Evolutionary conservation across 306 rosid genomes (phyloP).

Genomic region (Echinosophora koreensis): DNA sequence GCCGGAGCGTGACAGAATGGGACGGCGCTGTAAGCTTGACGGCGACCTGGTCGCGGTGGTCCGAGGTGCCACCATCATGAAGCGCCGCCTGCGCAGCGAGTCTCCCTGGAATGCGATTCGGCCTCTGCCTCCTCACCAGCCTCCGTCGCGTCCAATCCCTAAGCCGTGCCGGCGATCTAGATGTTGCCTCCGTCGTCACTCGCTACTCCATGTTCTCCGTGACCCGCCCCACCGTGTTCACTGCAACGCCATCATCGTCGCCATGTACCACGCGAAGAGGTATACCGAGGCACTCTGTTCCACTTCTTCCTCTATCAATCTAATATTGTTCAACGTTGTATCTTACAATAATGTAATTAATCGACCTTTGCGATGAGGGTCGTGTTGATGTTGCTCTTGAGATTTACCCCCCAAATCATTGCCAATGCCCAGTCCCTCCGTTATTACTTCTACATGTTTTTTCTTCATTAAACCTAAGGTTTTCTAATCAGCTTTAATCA

Average conservation of each 20-base stretch:
- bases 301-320: slow-evolving; percentile 85
- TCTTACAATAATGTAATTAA: slow-evolving; percentile 86
- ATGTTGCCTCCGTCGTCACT: slow-evolving; percentile 79
- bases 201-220: slow-evolving; percentile 82
- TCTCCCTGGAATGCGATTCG: slow-evolving; percentile 89
- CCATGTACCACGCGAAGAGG: slow-evolving; percentile 90
- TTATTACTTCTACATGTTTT: slow-evolving; percentile 57
- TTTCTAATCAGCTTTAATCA: too few species aligned
- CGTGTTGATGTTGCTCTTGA: slow-evolving; percentile 80
- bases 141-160: slow-evolving; percentile 78
- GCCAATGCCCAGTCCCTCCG: slow-evolving; percentile 80
- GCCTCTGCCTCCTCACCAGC: slow-evolving; percentile 77
- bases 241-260: slow-evolving; percentile 95
- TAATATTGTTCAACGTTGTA: slow-evolving; percentile 84
- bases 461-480: too few species aligned
- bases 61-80: neutral
- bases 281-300: slow-evolving; percentile 84
- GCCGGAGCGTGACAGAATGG: too few species aligned
- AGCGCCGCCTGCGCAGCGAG: slow-evolving; percentile 89
- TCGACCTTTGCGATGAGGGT: slow-evolving; percentile 86
- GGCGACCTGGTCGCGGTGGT: too few species aligned
- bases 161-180: slow-evolving; percentile 88
- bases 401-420: slow-evolving; percentile 71
- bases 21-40: too few species aligned
- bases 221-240: slow-evolving; percentile 95